Evolutionary conservation across 768 basidiomycete species (phyloP).

Genomic region (Pleurotus salmoneostramineus): DNA sequence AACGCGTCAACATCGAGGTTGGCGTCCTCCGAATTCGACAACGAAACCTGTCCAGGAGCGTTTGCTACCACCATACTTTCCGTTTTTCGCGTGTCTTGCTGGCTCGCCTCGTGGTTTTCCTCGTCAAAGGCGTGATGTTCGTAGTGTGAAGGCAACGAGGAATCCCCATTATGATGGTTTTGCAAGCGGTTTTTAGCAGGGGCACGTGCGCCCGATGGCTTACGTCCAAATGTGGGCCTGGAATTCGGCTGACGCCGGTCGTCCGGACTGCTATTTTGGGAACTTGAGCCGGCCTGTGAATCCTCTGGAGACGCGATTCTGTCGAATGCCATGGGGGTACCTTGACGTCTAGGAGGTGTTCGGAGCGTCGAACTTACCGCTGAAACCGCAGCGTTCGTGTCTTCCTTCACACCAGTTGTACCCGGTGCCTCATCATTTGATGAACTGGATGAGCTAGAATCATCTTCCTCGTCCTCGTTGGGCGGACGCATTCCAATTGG

Average conservation of each 20-base stretch:
- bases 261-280: slow-evolving; percentile 12
- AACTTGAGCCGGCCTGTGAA: slow-evolving; percentile 3
- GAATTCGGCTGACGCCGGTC: slow-evolving; percentile 29
- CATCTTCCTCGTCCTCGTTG: slow-evolving; percentile 38
- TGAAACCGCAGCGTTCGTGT: not conserved
- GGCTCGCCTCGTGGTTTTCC: slow-evolving; percentile 19
- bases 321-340: slow-evolving; percentile 35
- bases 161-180: slow-evolving; percentile 7
- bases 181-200: slow-evolving; percentile 22
- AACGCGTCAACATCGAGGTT: slow-evolving; percentile 58
- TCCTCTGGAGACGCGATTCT: slow-evolving; percentile 19
- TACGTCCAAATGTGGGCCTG: slow-evolving; percentile 53
- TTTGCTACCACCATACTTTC: not conserved
- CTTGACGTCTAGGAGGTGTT: slow-evolving; percentile 25
- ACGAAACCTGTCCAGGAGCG: not conserved
- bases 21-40: slow-evolving; percentile 34
- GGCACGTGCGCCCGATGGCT: slow-evolving; percentile 84
- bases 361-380: not conserved
- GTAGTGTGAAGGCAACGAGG: slow-evolving; percentile 8
- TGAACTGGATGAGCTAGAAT: slow-evolving; percentile 21
- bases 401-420: not conserved
- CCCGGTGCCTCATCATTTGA: slow-evolving; percentile 13
- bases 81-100: not conserved
- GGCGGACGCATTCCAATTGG: slow-evolving; percentile 40
- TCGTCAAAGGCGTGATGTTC: slow-evolving; percentile 11